Evolutionary conservation across 179 eudicot species (phyloP).

Genomic region (Camellia oleifera): DNA sequence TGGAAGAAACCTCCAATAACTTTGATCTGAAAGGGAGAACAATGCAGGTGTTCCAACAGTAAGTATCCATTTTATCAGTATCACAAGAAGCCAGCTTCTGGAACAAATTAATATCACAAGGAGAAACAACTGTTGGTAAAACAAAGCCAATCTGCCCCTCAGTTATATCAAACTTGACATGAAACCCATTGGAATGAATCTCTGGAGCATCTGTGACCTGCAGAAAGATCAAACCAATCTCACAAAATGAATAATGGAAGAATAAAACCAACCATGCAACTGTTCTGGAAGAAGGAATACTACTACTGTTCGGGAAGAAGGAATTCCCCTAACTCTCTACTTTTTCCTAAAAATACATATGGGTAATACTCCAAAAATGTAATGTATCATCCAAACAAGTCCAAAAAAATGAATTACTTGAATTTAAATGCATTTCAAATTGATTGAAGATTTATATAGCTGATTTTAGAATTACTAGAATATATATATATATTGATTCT

Average conservation of each 20-base stretch:
- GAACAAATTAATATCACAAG: slow-evolving; percentile 63
- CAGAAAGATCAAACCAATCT: slow-evolving; percentile 18
- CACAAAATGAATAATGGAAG: background rate
- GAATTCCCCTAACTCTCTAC: background rate
- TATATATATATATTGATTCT: too few species aligned
- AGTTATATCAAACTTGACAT: slow-evolving; percentile 87
- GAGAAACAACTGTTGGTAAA: slow-evolving; percentile 72
- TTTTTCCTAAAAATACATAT: background rate
- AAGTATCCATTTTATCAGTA: slow-evolving; percentile 29
- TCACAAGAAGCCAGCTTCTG: slow-evolving; percentile 43
- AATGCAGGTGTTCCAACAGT: slow-evolving; percentile 86
- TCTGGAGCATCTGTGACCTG: slow-evolving; percentile 99
- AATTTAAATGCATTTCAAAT: background rate
- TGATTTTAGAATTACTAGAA: too few species aligned
- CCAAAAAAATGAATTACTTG: background rate
- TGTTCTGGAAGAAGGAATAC: background rate
- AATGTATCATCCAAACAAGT: background rate
- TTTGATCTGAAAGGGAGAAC: slow-evolving; percentile 85
- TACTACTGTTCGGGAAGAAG: too few species aligned
- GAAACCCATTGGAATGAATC: slow-evolving; percentile 97
- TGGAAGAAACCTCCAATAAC: slow-evolving; percentile 42
- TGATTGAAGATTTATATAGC: too few species aligned
- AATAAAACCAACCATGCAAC: background rate
- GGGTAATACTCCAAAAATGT: background rate
- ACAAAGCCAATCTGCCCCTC: slow-evolving; percentile 99